Conservation (phyloP, 192 early-diverging fungal species). For the Podila minutissima region DNA sequence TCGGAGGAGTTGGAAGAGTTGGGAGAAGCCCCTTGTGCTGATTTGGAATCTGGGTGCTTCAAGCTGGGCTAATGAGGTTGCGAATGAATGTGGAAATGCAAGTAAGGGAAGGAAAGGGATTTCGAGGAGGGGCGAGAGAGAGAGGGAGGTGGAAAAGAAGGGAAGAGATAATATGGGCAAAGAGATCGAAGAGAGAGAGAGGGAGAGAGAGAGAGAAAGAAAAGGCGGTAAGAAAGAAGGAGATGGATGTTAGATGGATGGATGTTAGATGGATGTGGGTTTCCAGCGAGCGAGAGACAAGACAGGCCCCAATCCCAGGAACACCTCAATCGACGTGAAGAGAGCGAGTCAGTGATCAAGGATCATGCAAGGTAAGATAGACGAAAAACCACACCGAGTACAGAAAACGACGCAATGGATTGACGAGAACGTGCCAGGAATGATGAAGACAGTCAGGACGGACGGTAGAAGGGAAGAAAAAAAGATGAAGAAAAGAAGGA, state of each 20-base stretch:
- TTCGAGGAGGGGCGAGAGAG: not conserved
- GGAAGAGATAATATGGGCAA: not conserved
- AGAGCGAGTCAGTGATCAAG: too few species aligned
- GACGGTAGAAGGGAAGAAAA: not conserved
- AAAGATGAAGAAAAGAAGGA: not conserved
- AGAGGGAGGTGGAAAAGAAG: not conserved
- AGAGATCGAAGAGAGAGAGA: not conserved
- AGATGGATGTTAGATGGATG: not conserved
- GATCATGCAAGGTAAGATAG: too few species aligned
- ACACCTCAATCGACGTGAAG: too few species aligned
- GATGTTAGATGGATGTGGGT: not conserved
- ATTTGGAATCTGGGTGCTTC: not conserved
- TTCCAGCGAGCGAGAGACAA: not conserved
- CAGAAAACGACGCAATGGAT: too few species aligned
- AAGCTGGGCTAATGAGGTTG: too few species aligned
- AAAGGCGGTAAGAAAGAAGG: not conserved
- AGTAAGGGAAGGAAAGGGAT: not conserved
- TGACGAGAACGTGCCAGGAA: too few species aligned
- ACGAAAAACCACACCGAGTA: too few species aligned
- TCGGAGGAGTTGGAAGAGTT: conserved; percentile 1
- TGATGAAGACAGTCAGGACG: too few species aligned
- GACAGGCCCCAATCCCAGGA: not conserved
- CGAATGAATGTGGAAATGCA: not conserved
- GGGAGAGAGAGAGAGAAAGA: not conserved
- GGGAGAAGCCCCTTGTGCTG: not conserved